These are phyloP conservation scores for Rubia tinctorum DNA, from an alignment of 305 asterid species.

Conservation along the genomic window DNA sequence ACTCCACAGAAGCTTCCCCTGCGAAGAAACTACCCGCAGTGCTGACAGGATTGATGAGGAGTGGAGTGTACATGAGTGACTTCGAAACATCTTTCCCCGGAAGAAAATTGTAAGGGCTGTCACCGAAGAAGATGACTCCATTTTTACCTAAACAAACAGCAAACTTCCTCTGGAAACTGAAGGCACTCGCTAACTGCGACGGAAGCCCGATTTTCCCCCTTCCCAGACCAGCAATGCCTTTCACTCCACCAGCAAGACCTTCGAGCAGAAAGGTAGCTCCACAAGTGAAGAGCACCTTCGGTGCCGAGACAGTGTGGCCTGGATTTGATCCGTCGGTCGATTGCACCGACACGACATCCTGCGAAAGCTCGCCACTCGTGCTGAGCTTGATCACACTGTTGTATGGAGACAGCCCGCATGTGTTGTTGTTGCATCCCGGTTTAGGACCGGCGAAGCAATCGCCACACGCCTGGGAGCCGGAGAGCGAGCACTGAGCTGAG, in stretches of 20 bases:
- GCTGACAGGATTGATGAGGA: neutral
- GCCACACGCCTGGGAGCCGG: no score
- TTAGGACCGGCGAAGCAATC: slow-evolving; percentile 7
- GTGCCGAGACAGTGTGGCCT: no score
- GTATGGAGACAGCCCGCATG: slow-evolving; percentile 9
- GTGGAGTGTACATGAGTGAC: slow-evolving; percentile 14
- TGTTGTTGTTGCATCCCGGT: slow-evolving; percentile 14
- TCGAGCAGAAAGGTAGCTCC: slow-evolving; percentile 39
- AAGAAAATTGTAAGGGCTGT: neutral
- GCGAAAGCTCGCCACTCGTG: slow-evolving; percentile 10
- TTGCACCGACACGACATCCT: slow-evolving; percentile 18
- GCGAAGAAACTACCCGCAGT: neutral
- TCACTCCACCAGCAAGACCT: slow-evolving; percentile 32
- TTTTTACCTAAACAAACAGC: slow-evolving; percentile 22
- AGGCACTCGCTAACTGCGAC: slow-evolving; percentile 39
- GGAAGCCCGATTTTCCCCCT: slow-evolving; percentile 46
- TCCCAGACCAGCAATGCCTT: slow-evolving; percentile 51
- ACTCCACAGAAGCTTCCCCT: slow-evolving; percentile 34
- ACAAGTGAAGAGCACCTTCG: slow-evolving; percentile 30
- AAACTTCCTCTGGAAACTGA: slow-evolving; percentile 34
- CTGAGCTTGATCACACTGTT: neutral
- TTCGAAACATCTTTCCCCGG: neutral
- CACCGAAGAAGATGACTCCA: slow-evolving; percentile 13
- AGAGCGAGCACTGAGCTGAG: slow-evolving; percentile 18
- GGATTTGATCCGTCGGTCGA: slow-evolving; percentile 41